These are phyloP conservation scores for Fonsecaea nubica DNA, from an alignment of 2,329 filamentous ascomycete genomes.

Conservation along the genomic window DNA sequence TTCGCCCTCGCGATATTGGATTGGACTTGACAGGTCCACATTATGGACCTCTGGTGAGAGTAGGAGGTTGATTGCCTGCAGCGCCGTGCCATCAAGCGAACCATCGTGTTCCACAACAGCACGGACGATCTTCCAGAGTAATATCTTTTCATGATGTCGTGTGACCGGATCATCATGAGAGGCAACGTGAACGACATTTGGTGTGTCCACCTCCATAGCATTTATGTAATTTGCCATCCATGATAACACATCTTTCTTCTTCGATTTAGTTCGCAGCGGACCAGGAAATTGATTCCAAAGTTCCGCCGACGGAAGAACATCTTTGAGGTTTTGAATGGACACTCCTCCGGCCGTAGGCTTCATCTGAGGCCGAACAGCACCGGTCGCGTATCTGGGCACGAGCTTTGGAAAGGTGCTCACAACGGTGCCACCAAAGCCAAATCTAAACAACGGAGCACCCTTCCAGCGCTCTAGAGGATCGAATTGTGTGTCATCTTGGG, in stretches of 20 bases:
- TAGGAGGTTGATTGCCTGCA: constrained; percentile 76
- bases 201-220: constrained; percentile 64
- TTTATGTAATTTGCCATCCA: constrained; percentile 84
- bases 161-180: constrained; percentile 63
- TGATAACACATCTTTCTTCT: constrained; percentile 88
- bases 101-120: constrained; percentile 88
- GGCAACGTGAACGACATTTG: constrained; percentile 46
- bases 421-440: constrained; percentile 84
- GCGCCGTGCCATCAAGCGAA: constrained; percentile 72
- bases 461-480: constrained; percentile 91
- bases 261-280: constrained; percentile 84
- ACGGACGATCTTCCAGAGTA: constrained; percentile 86
- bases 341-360: constrained; percentile 83
- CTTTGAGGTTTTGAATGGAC: constrained; percentile 75
- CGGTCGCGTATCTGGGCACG: constrained; percentile 82
- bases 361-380: constrained; percentile 74
- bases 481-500: constrained; percentile 62
- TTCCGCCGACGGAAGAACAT: constrained; percentile 73
- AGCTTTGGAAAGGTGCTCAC: constrained; percentile 88
- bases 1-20: constrained; percentile 47
- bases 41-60: constrained; percentile 65
- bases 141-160: constrained; percentile 75
- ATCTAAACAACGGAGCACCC: constrained; percentile 82
- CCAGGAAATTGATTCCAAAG: constrained; percentile 83
- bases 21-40: constrained; percentile 34